phyloP scores from a whole-genome alignment of 495 filamentous ascomycete species.

The Penicillium robsamsonii region DNA sequence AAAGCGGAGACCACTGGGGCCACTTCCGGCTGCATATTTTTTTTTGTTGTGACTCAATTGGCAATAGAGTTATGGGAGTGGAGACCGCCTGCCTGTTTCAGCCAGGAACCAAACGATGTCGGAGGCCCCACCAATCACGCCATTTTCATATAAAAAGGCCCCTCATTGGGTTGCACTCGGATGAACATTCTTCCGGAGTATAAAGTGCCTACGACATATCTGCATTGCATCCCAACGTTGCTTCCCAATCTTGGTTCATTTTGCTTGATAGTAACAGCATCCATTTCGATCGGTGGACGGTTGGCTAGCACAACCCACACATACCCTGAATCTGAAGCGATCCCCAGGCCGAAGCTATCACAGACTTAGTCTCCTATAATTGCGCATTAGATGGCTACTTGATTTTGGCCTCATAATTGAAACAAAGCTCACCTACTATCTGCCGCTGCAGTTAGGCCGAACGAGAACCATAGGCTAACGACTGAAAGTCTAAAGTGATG shows the following conservation, averaged over 20 bases:
- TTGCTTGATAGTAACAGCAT: background rate
- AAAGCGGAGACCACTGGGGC: slow-evolving; percentile 12
- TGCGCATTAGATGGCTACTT: too few species aligned
- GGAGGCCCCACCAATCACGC: slow-evolving; percentile 11
- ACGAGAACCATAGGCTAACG: too few species aligned
- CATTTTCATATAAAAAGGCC: background rate
- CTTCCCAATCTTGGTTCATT: background rate
- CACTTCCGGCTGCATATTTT: slow-evolving; percentile 1
- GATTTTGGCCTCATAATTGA: too few species aligned
- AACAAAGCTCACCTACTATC: too few species aligned
- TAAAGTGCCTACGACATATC: background rate
- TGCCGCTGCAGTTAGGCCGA: too few species aligned
- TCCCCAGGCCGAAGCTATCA: too few species aligned
- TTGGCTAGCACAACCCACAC: background rate
- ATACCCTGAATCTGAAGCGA: too few species aligned
- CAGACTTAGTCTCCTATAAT: too few species aligned
- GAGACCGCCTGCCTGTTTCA: slow-evolving; percentile 1
- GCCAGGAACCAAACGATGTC: slow-evolving; percentile 11
- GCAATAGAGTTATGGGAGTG: slow-evolving; percentile 4
- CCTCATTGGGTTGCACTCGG: background rate
- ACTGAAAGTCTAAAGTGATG: too few species aligned
- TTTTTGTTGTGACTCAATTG: slow-evolving; percentile 10
- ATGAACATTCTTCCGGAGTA: background rate
- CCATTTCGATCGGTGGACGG: background rate
- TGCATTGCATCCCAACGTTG: background rate